Evolutionary conservation across 2,329 filamentous ascomycete genomes (phyloP), one percentile per base, ranked within the genome.

Genomic region (Dactylellina sp.): DNA sequence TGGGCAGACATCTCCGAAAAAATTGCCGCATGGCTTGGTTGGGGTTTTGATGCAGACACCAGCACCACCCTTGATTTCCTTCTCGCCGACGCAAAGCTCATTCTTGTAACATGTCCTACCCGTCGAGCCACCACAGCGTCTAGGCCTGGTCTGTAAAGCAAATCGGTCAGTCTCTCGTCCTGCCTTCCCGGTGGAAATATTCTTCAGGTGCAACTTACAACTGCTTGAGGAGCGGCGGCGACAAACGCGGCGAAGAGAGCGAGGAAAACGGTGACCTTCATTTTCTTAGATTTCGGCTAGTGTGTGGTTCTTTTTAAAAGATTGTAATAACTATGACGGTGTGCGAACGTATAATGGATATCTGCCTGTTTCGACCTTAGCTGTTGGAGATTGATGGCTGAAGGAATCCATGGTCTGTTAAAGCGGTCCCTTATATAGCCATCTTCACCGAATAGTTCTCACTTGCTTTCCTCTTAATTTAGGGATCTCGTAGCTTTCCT

Each of bases 251-350:
- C 64, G 56, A 61, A 62, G 16, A 70, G 28, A 61, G 56, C 25
- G 49, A 70, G 22, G 49, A 70, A 25, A 28, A 70, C 32, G 35
- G 64, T 49, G 28, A 56, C 49, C 56, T 70, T 70, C 64, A 70
- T 70, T 61, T 70, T 62, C 16, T 52, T 52, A 42, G 44, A 14
- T 60, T 52, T 35, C 11, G 22, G 18, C 24, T 14, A n/a, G 6
- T 14, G 14, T 40, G 11, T 20, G 25, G 2, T n/a, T 35, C 20
- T 25, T 37, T 37, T 11, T 7, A 39, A 55, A 55, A 24, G 35
- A 55, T n/a, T n/a, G n/a, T n/a, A n/a, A n/a, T n/a, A n/a, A n/a
- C n/a, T n/a, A n/a, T n/a, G n/a, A n/a, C n/a, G n/a, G n/a, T n/a
- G n/a, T n/a, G n/a, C n/a, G n/a, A n/a, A n/a, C n/a, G n/a, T n/a